Base-by-base conservation (phyloP, 2,329 filamentous ascomycete species). In the Amauroascus verrucosus region DNA sequence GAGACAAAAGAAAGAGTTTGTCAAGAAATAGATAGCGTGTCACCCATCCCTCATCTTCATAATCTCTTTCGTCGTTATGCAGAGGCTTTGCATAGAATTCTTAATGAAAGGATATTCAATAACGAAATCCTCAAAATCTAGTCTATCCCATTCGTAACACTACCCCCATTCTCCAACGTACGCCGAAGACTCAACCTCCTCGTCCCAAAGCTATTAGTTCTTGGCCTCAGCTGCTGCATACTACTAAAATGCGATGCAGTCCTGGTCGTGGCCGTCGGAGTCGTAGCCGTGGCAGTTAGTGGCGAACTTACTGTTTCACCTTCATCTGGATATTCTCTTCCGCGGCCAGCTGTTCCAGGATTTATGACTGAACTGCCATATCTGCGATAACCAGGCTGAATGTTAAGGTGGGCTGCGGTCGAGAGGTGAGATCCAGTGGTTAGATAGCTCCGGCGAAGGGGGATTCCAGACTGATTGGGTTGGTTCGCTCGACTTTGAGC, bases 311-410 rank as follows among this genome's bases (percentile, higher is more conserved):
- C 33, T 13, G 51, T 57, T 45, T 41, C 53, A 2, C 38, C 48
- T 1, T 44, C 38, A 35, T 40, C 35, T 24, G 35, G 13, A 46
- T 22, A 20, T 41, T 8, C 22, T 14, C 14, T 28, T 37, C 38
- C 22, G 3, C 35, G 37, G 3, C 16, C 2, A 2, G 38, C 26
- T 6, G 35, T 4, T 9, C 24, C 40, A 6, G 26, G 1, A 9
- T 32, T 43, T 68, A n/a, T 43, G 13, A 53, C 46, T 5, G 49
- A 47, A 11, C 18, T 37, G 8, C 53, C 55, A 49, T 72, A 72
- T 20, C 70, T 64, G 26, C 68, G 70, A 20, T 67, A 72, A 18
- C 70, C 70, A 1, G 69, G 69, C 54, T 71, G 70, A 38, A 72
- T 70, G 52, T 69, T 71, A 18, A 67, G 59, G 49, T 67, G 64